phyloP scores from a whole-genome alignment of 805 yeast genomes.

The Candida pseudoglaebosa region DNA sequence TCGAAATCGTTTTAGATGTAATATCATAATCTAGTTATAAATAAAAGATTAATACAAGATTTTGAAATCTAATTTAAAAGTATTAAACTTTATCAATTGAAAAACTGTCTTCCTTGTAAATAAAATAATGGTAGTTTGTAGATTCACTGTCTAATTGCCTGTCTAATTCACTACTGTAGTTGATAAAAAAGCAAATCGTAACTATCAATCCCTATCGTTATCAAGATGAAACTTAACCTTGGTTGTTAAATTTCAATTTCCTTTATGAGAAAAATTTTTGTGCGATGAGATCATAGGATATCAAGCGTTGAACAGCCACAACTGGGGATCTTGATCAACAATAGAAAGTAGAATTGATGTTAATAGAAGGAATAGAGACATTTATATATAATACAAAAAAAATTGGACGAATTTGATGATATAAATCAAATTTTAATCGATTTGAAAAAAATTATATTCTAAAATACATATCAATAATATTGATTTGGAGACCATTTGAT shows the following conservation, averaged over 20 bases:
- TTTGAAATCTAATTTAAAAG: not conserved
- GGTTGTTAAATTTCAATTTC: not conserved
- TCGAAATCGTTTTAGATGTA: not conserved
- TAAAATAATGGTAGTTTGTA: not conserved
- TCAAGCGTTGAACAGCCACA: not conserved
- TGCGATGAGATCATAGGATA: not conserved
- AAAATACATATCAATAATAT: not conserved
- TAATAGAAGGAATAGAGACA: too few relatives aligned
- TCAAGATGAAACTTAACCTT: not conserved
- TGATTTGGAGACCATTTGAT: too few relatives aligned
- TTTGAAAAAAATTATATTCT: not conserved
- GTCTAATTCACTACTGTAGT: conserved; percentile 1
- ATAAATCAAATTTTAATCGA: too few relatives aligned
- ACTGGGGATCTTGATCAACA: not conserved
- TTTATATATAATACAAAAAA: too few relatives aligned
- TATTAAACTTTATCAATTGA: not conserved
- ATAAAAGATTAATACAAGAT: not conserved
- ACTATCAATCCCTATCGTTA: too few relatives aligned
- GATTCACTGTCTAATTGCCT: not conserved
- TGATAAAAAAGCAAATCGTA: not conserved
- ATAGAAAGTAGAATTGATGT: too few relatives aligned
- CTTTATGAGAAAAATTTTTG: not conserved
- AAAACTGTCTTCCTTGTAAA: not conserved
- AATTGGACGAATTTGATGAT: too few relatives aligned
- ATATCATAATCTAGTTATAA: conserved; percentile 1